Percentiles rank a stretch among this genome's conserved stretches.
Conservation (phyloP, 768 basidiomycete species). For the Suillus fuscotomentosus region DNA sequence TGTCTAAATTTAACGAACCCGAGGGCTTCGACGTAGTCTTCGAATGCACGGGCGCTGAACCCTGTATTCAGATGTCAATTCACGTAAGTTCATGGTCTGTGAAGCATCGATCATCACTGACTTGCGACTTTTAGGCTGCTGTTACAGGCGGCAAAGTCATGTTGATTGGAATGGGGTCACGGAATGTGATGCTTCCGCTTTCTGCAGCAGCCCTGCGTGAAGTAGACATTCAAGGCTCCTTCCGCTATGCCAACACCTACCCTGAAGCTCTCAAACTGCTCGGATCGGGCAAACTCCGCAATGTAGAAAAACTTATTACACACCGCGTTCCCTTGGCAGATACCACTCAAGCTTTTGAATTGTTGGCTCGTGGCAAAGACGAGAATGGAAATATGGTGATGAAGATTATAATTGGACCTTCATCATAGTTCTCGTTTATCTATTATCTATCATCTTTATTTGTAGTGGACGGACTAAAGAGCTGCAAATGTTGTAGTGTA, state of each 20-base stretch:
- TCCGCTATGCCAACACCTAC: slow-evolving; percentile 91
- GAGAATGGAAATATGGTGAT: slow-evolving; percentile 80
- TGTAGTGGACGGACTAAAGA: slow-evolving; percentile 10
- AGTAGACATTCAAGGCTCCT: slow-evolving; percentile 90
- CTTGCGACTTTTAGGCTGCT: slow-evolving; percentile 56
- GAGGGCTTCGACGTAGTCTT: slow-evolving; percentile 93
- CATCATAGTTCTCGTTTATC: slow-evolving; percentile 9
- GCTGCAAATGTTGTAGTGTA: slow-evolving; percentile 6
- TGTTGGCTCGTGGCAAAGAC: slow-evolving; percentile 75
- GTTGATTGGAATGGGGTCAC: slow-evolving; percentile 95
- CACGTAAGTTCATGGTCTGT: slow-evolving; percentile 56
- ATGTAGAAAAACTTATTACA: slow-evolving; percentile 74
- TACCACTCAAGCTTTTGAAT: slow-evolving; percentile 76
- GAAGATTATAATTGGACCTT: slow-evolving; percentile 79
- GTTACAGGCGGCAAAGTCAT: slow-evolving; percentile 85
- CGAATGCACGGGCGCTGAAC: slow-evolving; percentile 94
- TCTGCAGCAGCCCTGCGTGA: slow-evolving; percentile 82
- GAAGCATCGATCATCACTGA: slow-evolving; percentile 13
- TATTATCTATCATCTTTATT: background rate
- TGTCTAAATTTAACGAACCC: slow-evolving; percentile 53
- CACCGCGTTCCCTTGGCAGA: slow-evolving; percentile 70
- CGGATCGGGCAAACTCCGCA: slow-evolving; percentile 57
- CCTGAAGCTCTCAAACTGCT: slow-evolving; percentile 80
- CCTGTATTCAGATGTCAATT: slow-evolving; percentile 87
- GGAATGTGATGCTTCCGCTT: slow-evolving; percentile 79